phyloP scores from a whole-genome alignment of 1,284 basidiomycete genomes.

The Moesziomyces globuligerus region DNA sequence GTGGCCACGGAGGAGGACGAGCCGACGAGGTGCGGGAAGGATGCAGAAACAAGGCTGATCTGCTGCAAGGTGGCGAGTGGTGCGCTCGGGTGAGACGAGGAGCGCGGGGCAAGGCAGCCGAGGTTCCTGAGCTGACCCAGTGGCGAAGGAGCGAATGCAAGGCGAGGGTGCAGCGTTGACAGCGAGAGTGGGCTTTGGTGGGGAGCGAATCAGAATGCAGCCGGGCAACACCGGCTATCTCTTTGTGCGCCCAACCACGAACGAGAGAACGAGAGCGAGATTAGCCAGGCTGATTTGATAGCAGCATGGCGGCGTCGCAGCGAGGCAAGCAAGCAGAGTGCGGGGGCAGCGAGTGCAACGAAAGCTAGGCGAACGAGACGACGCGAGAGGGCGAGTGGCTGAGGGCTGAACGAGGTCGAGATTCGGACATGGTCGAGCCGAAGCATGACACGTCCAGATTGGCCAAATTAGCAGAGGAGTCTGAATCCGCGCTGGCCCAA shows the following conservation, averaged over 20 bases:
- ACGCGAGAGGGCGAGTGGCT: slow-evolving; percentile 1
- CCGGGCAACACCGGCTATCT: not conserved
- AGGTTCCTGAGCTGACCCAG: too few relatives aligned
- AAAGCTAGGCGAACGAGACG: not conserved
- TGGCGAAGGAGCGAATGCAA: too few relatives aligned
- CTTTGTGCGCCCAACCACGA: too few relatives aligned
- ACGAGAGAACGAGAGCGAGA: too few relatives aligned
- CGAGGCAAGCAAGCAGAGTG: slow-evolving; percentile 1
- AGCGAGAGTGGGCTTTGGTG: not conserved
- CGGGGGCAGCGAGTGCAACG: not conserved
- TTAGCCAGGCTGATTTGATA: slow-evolving; percentile 3
- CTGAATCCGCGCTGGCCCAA: slow-evolving; percentile 1
- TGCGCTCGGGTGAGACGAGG: too few relatives aligned
- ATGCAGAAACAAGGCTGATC: too few relatives aligned
- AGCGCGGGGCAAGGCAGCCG: too few relatives aligned
- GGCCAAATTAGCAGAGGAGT: slow-evolving; percentile 12
- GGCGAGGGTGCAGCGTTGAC: too few relatives aligned
- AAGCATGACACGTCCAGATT: slow-evolving; percentile 16
- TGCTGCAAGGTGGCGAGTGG: too few relatives aligned
- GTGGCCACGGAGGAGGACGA: too few relatives aligned
- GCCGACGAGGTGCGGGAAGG: too few relatives aligned
- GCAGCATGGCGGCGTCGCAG: too few relatives aligned
- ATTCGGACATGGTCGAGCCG: slow-evolving; percentile 15
- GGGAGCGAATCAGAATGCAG: slow-evolving; percentile 1
- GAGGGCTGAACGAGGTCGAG: slow-evolving; percentile 1